These are phyloP conservation scores for Penicillium palitans DNA, from an alignment of 2,329 filamentous ascomycete genomes.

Conservation along the genomic window DNA sequence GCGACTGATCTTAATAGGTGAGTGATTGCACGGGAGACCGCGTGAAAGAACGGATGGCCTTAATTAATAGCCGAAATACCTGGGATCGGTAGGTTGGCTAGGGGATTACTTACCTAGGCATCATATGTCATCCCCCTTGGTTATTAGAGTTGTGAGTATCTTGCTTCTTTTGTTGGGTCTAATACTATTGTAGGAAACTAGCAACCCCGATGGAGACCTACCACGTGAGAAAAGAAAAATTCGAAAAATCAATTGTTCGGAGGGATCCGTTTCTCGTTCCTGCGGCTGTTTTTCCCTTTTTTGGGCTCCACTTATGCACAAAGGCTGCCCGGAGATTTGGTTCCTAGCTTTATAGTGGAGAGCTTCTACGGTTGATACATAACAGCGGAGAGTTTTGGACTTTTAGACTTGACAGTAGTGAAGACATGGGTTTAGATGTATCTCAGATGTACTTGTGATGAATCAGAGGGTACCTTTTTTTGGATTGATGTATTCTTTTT, in stretches of 20 bases:
- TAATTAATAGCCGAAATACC: slow-evolving; percentile 12
- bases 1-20: slow-evolving; percentile 7
- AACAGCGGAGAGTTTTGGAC: slow-evolving; percentile 10
- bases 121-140: slow-evolving; percentile 20
- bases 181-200: slow-evolving; percentile 2
- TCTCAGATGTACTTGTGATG: slow-evolving; percentile 24
- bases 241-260: slow-evolving; percentile 23
- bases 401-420: slow-evolving; percentile 9
- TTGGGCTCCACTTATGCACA: slow-evolving; percentile 29
- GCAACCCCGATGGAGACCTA: slow-evolving; percentile 22
- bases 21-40: slow-evolving; percentile 17
- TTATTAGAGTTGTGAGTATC: slow-evolving; percentile 6
- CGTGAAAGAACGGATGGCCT: slow-evolving; percentile 17
- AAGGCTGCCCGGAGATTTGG: slow-evolving; percentile 34
- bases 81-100: slow-evolving; percentile 5
- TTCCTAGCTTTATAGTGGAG: slow-evolving; percentile 30
- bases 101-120: slow-evolving; percentile 21
- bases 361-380: slow-evolving; percentile 14
- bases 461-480: slow-evolving; percentile 15
- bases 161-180: background rate
- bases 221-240: slow-evolving; percentile 22
- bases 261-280: slow-evolving; percentile 33
- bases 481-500: background rate
- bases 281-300: slow-evolving; percentile 29
- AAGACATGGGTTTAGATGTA: slow-evolving; percentile 14